A percentile compares a stretch with the other conserved stretches of the same genome.
phyloP scores from a whole-genome alignment of 1,284 basidiomycete species.

The Sanghuangporus sanghuang region DNA sequence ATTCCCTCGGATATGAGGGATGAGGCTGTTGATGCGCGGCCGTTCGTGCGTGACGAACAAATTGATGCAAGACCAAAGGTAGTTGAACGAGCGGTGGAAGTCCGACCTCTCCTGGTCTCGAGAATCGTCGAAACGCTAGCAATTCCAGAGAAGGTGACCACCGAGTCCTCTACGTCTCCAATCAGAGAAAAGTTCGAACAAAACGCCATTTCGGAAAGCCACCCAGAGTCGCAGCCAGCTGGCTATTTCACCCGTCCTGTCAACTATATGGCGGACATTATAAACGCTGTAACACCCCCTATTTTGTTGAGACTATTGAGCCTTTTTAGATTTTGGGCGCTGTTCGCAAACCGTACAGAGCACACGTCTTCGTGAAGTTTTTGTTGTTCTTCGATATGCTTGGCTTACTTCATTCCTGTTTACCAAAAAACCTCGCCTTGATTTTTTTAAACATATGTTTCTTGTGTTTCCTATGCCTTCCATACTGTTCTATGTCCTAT shows the following conservation, averaged over 20 bases:
- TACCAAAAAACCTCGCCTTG: neutral
- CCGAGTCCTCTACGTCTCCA: conserved; percentile 5
- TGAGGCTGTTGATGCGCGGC: conserved; percentile 29
- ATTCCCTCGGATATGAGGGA: conserved; percentile 27
- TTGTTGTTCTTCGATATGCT: neutral
- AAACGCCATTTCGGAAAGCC: neutral
- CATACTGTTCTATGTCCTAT: neutral
- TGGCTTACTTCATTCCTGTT: neutral
- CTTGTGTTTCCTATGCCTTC: neutral
- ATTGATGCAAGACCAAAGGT: conserved; percentile 33
- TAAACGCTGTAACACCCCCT: conserved; percentile 16
- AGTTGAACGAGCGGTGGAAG: conserved; percentile 11
- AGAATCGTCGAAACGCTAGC: conserved; percentile 9
- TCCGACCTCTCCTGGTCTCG: conserved; percentile 10
- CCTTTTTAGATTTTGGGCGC: conserved; percentile 12
- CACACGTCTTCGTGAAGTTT: neutral
- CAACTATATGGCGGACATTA: conserved; percentile 5
- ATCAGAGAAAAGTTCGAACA: conserved; percentile 11
- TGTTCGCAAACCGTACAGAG: neutral
- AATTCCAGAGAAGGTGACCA: conserved; percentile 3
- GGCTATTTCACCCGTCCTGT: conserved; percentile 4
- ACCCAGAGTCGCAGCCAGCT: neutral
- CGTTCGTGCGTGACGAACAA: conserved; percentile 31
- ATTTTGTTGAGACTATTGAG: conserved; percentile 14
- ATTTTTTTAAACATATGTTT: neutral